Base-by-base conservation (phyloP, 805 yeast species). In the Aciculoconidium aculeatum region DNA sequence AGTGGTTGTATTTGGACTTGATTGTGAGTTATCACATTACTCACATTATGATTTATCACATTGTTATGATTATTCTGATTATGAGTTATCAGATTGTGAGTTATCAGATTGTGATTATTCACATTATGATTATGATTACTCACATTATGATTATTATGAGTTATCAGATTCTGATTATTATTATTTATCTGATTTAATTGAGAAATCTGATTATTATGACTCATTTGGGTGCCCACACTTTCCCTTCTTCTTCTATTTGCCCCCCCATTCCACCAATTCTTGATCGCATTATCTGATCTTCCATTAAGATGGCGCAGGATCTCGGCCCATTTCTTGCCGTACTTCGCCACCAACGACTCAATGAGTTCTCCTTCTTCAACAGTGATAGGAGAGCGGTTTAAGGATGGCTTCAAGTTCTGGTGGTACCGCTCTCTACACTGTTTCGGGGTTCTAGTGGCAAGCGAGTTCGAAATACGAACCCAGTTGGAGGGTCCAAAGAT, bases 261-360 rank as follows among this genome's bases (percentile, higher is more conserved):
- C 6, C 95, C 94, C 4, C 95, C 94, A 49, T 85, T 85, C 95
- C 95, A 86, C 95, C 95, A 87, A 58, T 87, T 87, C 51, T 85
- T 85, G 45, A 85, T 84, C 12, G 94, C 87, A 53, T 85, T 86
- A 54, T 86, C 96, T n/a, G 81, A 71, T 30, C 96, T 65, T 2
- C 95, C 95, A 38, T 82, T 80, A 34, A 86, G 60, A 54, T 85
- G 94, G 30, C 95, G 70, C 11, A 95, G 85, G 25, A 86, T 87
- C 48, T 84, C 95, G 0, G 96, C 95, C 96, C 96, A 86, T 44
- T 83, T 71, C 53, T 86, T 85, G 25, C 96, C 96, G 50, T 83
- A 75, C 40, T 75, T 72, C 7, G 65, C 71, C 22, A 87, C 95
- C 32, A 87, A 66, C 39, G 75, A 76, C 58, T 86, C 95, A 39